Evolutionary conservation across 1,284 basidiomycete genomes (phyloP).

Genomic region (Leccinum discolor): DNA sequence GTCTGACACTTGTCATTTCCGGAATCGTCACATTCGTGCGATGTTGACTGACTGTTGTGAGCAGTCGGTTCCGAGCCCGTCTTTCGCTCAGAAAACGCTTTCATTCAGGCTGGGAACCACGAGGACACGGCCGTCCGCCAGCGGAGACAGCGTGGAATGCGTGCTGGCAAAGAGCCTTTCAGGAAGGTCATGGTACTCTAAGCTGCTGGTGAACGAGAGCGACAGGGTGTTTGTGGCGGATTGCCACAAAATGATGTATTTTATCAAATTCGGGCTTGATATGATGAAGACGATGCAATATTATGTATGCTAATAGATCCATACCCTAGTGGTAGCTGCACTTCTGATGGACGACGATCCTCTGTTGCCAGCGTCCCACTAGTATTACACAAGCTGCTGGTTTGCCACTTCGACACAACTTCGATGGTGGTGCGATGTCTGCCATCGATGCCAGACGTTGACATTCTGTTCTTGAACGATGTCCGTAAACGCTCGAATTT

Average conservation of each 20-base stretch:
- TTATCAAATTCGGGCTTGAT: too few species aligned
- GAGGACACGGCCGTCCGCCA: constrained; percentile 41
- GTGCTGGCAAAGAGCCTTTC: constrained; percentile 55
- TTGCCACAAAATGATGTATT: constrained; percentile 1
- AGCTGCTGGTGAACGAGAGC: constrained; percentile 56
- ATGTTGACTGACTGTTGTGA: constrained; percentile 21
- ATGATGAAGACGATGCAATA: too few species aligned
- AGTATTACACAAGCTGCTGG: too few species aligned
- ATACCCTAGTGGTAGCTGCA: too few species aligned
- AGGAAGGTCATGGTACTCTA: constrained; percentile 63
- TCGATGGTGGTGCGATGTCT: too few species aligned
- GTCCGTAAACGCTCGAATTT: too few species aligned
- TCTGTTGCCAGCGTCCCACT: too few species aligned
- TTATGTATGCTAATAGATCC: too few species aligned
- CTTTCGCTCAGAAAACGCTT: constrained; percentile 45
- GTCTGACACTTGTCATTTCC: constrained; percentile 28
- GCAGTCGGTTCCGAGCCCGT: constrained; percentile 53
- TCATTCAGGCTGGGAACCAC: constrained; percentile 23
- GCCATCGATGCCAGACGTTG: too few species aligned
- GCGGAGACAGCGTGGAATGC: constrained; percentile 47
- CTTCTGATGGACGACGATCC: too few species aligned
- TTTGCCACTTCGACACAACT: too few species aligned
- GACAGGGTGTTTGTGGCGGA: constrained; percentile 57
- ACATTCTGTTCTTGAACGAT: too few species aligned
- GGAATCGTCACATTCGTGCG: neutral